These are phyloP conservation scores for Cubamyces lactineus DNA, from an alignment of 768 basidiomycete species.

Conservation along the genomic window DNA sequence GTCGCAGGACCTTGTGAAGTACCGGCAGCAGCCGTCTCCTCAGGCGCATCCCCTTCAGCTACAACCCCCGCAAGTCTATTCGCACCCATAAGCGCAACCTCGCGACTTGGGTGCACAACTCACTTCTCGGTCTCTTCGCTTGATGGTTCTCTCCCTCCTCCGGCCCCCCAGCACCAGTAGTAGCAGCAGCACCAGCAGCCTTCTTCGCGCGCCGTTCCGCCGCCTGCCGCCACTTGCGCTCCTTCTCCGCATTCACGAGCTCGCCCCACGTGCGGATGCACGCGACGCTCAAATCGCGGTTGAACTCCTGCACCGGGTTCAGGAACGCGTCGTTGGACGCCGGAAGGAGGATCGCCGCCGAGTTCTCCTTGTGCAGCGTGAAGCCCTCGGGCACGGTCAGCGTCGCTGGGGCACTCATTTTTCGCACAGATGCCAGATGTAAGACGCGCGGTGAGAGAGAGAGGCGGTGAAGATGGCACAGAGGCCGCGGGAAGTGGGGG, in stretches of 20 bases:
- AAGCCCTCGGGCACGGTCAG: constrained; percentile 70
- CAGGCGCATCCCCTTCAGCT: constrained; percentile 13
- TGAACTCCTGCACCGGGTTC: constrained; percentile 98
- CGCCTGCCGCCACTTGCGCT: constrained; percentile 57
- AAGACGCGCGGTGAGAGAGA: neutral
- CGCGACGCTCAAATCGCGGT: constrained; percentile 90
- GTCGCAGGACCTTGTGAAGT: neutral
- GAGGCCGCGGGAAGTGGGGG: constrained; percentile 9
- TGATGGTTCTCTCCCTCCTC: constrained; percentile 29
- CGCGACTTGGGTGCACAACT: constrained; percentile 20
- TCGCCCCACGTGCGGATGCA: constrained; percentile 91
- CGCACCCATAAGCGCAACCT: constrained; percentile 18
- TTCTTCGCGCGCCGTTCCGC: constrained; percentile 52
- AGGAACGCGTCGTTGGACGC: constrained; percentile 84
- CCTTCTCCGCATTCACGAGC: constrained; percentile 62
- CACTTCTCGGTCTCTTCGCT: constrained; percentile 52
- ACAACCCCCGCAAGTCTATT: constrained; percentile 1
- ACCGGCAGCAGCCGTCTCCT: neutral
- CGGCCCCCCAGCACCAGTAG: neutral
- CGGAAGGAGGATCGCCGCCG: constrained; percentile 76
- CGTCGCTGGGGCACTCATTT: constrained; percentile 20
- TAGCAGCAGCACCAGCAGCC: neutral
- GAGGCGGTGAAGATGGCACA: constrained; percentile 8
- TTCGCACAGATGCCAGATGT: neutral
- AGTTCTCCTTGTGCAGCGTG: constrained; percentile 80